Evolutionary conservation across 495 filamentous ascomycete genomes (phyloP).

Genomic region (Recurvomyces mirabilis): DNA sequence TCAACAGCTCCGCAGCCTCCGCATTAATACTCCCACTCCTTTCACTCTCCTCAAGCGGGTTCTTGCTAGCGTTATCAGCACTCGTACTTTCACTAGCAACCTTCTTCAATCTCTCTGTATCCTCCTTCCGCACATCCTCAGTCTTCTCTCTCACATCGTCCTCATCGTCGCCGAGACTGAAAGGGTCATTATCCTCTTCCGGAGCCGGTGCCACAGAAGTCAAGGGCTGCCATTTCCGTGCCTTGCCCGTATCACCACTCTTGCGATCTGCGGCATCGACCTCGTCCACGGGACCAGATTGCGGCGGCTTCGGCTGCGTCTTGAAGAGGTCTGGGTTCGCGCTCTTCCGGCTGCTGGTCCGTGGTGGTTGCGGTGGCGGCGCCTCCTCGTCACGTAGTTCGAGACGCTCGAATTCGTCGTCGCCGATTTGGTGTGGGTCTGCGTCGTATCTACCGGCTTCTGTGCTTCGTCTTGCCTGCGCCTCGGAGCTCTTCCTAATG

Average conservation of each 20-base stretch:
- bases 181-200: slow-evolving; percentile 82
- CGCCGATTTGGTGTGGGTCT: slow-evolving; percentile 79
- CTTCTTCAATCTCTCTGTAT: slow-evolving; percentile 53
- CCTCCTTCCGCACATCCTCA: slow-evolving; percentile 53
- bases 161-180: slow-evolving; percentile 91
- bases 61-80: slow-evolving; percentile 8
- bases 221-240: slow-evolving; percentile 94
- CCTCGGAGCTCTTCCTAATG: slow-evolving; percentile 47
- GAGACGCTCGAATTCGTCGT: slow-evolving; percentile 75
- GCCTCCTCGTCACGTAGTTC: slow-evolving; percentile 67
- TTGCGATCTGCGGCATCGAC: slow-evolving; percentile 48
- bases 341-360: slow-evolving; percentile 42
- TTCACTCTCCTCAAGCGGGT: slow-evolving; percentile 29
- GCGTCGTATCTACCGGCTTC: slow-evolving; percentile 89
- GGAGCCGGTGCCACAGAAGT: slow-evolving; percentile 79
- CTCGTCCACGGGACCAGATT: slow-evolving; percentile 50
- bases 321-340: slow-evolving; percentile 76
- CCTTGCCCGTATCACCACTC: slow-evolving; percentile 42
- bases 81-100: slow-evolving; percentile 11
- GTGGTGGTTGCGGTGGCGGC: slow-evolving; percentile 17
- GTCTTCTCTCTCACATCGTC: slow-evolving; percentile 86
- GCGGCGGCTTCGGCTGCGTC: slow-evolving; percentile 46
- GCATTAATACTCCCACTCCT: slow-evolving; percentile 35
- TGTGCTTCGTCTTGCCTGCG: slow-evolving; percentile 48
- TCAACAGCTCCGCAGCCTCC: slow-evolving; percentile 34